A percentile compares a stretch with the other conserved stretches of the same genome.
These are phyloP conservation scores for Nitzschia inconspicua DNA, from an alignment of 108 stramenopile genomes.

Conservation along the genomic window DNA sequence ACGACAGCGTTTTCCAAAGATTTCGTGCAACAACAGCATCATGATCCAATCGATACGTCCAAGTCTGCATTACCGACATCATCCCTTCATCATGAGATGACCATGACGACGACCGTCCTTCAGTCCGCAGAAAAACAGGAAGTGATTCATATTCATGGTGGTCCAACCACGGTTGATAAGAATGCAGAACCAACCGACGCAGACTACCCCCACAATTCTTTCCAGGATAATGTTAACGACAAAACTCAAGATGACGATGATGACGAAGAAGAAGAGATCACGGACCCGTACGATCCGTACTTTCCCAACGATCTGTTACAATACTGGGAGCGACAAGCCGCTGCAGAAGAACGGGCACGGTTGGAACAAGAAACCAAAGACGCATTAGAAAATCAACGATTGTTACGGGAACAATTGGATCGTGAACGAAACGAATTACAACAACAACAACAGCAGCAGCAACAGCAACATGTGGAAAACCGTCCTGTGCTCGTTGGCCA, in stretches of 20 bases:
- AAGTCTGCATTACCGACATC: no score
- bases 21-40: not conserved
- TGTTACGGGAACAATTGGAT: slow-evolving; percentile 49
- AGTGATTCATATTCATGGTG: no score
- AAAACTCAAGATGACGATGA: not conserved
- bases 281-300: slow-evolving; percentile 67
- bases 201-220: no score
- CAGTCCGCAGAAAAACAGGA: no score
- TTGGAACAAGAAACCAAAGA: slow-evolving; percentile 51
- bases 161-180: no score
- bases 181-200: no score
- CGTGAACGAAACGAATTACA: slow-evolving; percentile 50
- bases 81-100: no score
- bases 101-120: no score
- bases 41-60: no score
- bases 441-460: slow-evolving; percentile 4
- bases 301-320: slow-evolving; percentile 83
- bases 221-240: no score
- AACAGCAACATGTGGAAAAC: slow-evolving; percentile 25
- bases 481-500: slow-evolving; percentile 39
- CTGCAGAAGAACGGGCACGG: slow-evolving; percentile 32
- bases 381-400: slow-evolving; percentile 53
- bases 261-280: slow-evolving; percentile 22
- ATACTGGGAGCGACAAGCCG: slow-evolving; percentile 59
- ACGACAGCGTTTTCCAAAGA: not conserved